Conservation (phyloP, 441 rosid genomes). For the Rhodomyrtus psidioides region DNA sequence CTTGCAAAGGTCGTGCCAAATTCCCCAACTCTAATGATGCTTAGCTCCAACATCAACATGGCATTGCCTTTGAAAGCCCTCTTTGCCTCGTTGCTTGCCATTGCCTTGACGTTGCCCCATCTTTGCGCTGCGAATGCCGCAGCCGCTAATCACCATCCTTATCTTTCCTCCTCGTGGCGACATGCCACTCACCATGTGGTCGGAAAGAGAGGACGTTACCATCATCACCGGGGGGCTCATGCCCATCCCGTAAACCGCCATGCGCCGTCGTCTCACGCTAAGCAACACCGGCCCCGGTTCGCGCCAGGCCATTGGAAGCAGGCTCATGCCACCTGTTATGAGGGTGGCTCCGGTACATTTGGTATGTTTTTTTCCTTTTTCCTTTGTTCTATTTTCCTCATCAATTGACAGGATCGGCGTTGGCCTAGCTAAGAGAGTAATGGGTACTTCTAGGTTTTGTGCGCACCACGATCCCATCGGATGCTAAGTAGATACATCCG, state of each 20-base stretch:
- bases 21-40: neutral
- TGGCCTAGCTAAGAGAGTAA: neutral
- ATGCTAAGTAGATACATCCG: neutral
- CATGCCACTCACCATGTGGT: conserved; percentile 4
- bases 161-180: neutral
- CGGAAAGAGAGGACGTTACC: neutral
- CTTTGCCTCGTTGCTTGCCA: neutral
- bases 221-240: neutral
- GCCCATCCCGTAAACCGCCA: neutral
- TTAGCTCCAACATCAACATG: conserved; percentile 4
- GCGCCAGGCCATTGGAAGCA: conserved; percentile 40
- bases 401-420: neutral
- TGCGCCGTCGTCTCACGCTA: neutral
- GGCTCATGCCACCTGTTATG: conserved; percentile 55
- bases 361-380: conserved; percentile 12
- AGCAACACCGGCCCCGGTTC: conserved; percentile 16
- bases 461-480: neutral
- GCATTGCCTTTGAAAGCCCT: conserved; percentile 15
- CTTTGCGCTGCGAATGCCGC: neutral
- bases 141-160: neutral
- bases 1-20: neutral
- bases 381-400: neutral
- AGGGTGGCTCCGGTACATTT: conserved; percentile 25
- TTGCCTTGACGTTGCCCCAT: conserved; percentile 1
- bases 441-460: neutral